Conservation (phyloP, 2,329 filamentous ascomycete genomes). For the Stylonectria norvegica region DNA sequence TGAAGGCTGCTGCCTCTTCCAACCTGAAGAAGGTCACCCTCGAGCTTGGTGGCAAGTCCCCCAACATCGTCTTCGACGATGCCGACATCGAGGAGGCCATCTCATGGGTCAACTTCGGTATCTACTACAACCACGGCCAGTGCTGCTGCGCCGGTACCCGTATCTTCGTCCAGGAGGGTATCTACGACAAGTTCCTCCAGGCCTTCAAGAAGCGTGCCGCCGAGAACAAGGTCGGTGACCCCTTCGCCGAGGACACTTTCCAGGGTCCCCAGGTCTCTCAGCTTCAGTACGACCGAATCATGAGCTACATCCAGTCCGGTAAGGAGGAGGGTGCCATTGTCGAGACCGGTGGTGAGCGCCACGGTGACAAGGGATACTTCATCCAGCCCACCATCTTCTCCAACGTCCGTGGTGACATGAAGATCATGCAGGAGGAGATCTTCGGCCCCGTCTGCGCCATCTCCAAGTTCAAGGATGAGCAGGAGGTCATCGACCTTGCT, state of each 20-base stretch:
- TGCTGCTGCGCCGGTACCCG: conserved; percentile 74
- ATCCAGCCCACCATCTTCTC: conserved; percentile 90
- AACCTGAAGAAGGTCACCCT: conserved; percentile 82
- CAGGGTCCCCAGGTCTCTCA: conserved; percentile 85
- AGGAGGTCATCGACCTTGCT: conserved; percentile 70
- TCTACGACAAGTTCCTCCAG: conserved; percentile 83
- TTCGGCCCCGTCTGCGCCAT: conserved; percentile 85
- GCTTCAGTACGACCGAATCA: conserved; percentile 84
- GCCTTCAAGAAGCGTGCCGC: conserved; percentile 74
- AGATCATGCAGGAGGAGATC: conserved; percentile 89
- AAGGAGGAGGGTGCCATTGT: conserved; percentile 59
- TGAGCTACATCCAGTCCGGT: conserved; percentile 71
- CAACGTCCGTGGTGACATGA: conserved; percentile 78
- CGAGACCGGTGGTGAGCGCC: conserved; percentile 51
- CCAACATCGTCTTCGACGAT: conserved; percentile 77
- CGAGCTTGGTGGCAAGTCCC: conserved; percentile 76
- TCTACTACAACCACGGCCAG: conserved; percentile 64
- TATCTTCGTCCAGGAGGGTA: conserved; percentile 79
- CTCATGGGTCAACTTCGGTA: conserved; percentile 72
- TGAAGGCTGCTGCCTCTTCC: conserved; percentile 74
- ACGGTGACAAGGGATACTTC: conserved; percentile 79
- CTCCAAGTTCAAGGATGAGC: conserved; percentile 80
- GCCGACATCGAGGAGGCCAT: conserved; percentile 75
- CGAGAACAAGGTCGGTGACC: conserved; percentile 78
- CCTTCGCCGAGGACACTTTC: conserved; percentile 75